Evolutionary conservation across 2,329 filamentous ascomycete species (phyloP), one percentile per base, ranked within the genome.

Genomic region (Hirsutella rhossiliensis): DNA sequence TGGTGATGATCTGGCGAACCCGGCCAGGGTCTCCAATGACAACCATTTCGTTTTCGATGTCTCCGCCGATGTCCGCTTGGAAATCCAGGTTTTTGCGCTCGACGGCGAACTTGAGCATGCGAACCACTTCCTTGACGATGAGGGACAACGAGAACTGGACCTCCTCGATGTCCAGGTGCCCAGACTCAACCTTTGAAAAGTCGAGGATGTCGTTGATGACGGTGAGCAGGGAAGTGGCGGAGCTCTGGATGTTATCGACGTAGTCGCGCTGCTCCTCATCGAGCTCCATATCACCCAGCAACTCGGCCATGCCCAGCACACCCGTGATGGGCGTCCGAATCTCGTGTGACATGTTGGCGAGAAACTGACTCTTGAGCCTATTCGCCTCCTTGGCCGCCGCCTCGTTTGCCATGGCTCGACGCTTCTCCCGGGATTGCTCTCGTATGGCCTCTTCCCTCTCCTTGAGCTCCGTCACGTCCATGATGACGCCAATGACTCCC

Each of bases 141-240:
- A 86, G 70, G 0, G 80, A 80, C 2, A 88, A 67, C 27, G 81
- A 86, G 53, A 89, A 90, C 48, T 87, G 83, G 0, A 88, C 83
- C 53, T 88, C 82, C 60, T 88, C 84, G 36, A 89, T 82, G 49
- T 88, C 84, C 18, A 89, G 63, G 8, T 81, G 72, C 3, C 85
- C 84, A 9, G 82, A 86, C 57, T 89, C 85, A 2, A 87, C 81
- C 60, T 94, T 94, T 4, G 86, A 92, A 58, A 94, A 89, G 61
- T 94, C 87, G 2, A 94, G 68, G 44, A 94, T 94, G 54, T 94
- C 87, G 55, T 94, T 94, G 62, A 94, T 94, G 36, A 94, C 83
- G 0, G 86, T 90, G 18, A 94, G 68, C 3, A 94, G 66, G 2
- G 84, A 87, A 50, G 90, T 88, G 0, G 83, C 85, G 6, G 84